Percentiles rank a stretch among this genome's conserved stretches.
Conservation (phyloP, 2,329 filamentous ascomycete genomes). For the Bisporella sp. region DNA sequence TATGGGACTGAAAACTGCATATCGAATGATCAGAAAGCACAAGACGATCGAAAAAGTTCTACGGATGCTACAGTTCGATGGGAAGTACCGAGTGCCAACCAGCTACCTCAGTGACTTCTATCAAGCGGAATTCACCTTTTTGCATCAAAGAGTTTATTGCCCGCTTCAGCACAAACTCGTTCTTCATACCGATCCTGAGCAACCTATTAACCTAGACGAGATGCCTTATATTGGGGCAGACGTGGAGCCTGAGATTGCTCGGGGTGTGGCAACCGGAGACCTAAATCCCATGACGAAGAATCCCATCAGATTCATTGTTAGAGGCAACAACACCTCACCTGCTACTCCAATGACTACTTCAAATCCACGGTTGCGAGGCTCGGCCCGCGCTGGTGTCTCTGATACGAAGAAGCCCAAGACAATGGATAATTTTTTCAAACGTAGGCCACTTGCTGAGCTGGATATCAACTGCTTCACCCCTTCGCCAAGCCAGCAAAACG, state of each 20-base stretch:
- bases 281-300: conserved; percentile 86
- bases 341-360: conserved; percentile 14
- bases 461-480: conserved; percentile 62
- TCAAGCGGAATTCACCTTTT: conserved; percentile 84
- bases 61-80: conserved; percentile 80
- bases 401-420: conserved; percentile 53
- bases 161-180: conserved; percentile 65
- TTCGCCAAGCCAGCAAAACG: conserved; percentile 55
- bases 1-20: conserved; percentile 88
- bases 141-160: conserved; percentile 93
- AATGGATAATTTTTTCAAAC: conserved; percentile 55
- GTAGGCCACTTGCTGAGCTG: conserved; percentile 58
- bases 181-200: conserved; percentile 61
- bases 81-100: conserved; percentile 71
- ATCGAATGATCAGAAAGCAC: conserved; percentile 83
- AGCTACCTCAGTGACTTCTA: conserved; percentile 77
- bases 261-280: conserved; percentile 71
- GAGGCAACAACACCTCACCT: conserved; percentile 14
- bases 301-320: conserved; percentile 29
- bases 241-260: conserved; percentile 62
- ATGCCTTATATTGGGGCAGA: conserved; percentile 77
- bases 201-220: conserved; percentile 56
- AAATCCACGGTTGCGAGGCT: conserved; percentile 2
- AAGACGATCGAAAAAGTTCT: conserved; percentile 80
- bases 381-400: conserved; percentile 22